A percentile compares a stretch with the other conserved stretches of the same genome.
phyloP scores from a whole-genome alignment of 306 rosid genomes.

The Phaseolus lunatus region DNA sequence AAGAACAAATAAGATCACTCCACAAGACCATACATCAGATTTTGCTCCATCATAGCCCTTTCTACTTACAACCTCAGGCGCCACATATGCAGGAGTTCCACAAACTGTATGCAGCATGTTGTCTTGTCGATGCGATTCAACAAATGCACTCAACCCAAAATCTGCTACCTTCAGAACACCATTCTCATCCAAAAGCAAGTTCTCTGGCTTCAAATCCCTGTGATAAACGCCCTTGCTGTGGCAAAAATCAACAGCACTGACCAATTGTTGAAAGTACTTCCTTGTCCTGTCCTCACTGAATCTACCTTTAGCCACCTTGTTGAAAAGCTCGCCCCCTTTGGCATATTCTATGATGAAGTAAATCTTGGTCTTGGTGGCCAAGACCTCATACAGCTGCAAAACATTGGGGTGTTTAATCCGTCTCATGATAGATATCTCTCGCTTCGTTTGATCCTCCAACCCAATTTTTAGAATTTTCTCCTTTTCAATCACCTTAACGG shows the following conservation, averaged over 20 bases:
- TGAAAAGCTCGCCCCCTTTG: conserved; percentile 60
- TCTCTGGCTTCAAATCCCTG: conserved; percentile 62
- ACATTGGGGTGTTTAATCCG: conserved; percentile 55
- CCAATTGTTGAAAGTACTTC: conserved; percentile 57
- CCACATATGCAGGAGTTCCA: conserved; percentile 59
- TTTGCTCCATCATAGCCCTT: conserved; percentile 54
- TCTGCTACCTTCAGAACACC: conserved; percentile 55
- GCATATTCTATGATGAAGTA: conserved; percentile 60
- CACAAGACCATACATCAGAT: conserved; percentile 59
- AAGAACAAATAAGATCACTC: conserved; percentile 56
- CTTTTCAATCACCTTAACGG: conserved; percentile 57
- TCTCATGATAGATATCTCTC: conserved; percentile 50
- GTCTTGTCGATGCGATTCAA: conserved; percentile 41
- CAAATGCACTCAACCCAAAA: conserved; percentile 54
- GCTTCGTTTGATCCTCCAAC: conserved; percentile 47
- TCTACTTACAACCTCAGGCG: conserved; percentile 53
- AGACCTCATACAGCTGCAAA: conserved; percentile 52
- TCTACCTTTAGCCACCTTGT: conserved; percentile 46
- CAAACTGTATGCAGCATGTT: conserved; percentile 51
- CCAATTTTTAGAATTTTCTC: conserved; percentile 46
- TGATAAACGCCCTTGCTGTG: conserved; percentile 60
- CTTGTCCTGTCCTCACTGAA: conserved; percentile 43
- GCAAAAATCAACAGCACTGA: conserved; percentile 52
- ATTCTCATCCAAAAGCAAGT: conserved; percentile 58
- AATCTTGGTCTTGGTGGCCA: conserved; percentile 59